phyloP scores from a whole-genome alignment of 352 stramenopile species.

The Pythium sp. region DNA sequence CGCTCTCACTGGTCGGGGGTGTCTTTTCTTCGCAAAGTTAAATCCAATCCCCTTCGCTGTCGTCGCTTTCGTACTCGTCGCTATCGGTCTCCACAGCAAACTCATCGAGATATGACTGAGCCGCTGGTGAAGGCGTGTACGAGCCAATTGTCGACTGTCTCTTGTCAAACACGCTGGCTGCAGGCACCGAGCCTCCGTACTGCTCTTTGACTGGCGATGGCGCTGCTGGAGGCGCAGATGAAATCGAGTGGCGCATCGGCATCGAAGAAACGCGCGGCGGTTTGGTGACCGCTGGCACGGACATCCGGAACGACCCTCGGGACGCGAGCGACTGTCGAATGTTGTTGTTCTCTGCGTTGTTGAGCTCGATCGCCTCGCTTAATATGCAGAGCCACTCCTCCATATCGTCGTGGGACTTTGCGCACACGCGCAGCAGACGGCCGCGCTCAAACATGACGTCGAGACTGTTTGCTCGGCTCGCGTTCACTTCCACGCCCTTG shows the following conservation, averaged over 20 bases:
- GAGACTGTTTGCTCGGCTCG: constrained; percentile 52
- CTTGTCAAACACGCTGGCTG: constrained; percentile 31
- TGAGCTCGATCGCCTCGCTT: constrained; percentile 66
- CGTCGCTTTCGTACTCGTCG: constrained; percentile 46
- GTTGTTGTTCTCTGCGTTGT: constrained; percentile 56
- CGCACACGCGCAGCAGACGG: constrained; percentile 66
- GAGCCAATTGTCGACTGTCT: constrained; percentile 29
- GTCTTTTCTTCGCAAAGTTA: constrained; percentile 20
- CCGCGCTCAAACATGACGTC: constrained; percentile 79
- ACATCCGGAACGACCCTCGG: constrained; percentile 41
- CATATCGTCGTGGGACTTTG: constrained; percentile 59
- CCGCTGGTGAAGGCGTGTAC: constrained; percentile 30
- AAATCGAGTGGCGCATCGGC: constrained; percentile 50
- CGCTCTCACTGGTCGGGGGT: not conserved
- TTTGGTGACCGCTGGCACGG: constrained; percentile 19
- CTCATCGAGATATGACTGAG: constrained; percentile 34
- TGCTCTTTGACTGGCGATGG: constrained; percentile 26
- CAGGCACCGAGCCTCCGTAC: constrained; percentile 20
- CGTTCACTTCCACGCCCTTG: constrained; percentile 68
- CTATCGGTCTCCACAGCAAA: constrained; percentile 46
- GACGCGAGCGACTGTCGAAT: constrained; percentile 49
- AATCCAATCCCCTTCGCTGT: constrained; percentile 80
- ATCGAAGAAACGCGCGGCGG: constrained; percentile 30
- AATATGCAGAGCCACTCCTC: constrained; percentile 73
- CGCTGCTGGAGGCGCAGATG: constrained; percentile 15